Base-by-base conservation (phyloP, 768 basidiomycete species). In the Amanita thiersii region DNA sequence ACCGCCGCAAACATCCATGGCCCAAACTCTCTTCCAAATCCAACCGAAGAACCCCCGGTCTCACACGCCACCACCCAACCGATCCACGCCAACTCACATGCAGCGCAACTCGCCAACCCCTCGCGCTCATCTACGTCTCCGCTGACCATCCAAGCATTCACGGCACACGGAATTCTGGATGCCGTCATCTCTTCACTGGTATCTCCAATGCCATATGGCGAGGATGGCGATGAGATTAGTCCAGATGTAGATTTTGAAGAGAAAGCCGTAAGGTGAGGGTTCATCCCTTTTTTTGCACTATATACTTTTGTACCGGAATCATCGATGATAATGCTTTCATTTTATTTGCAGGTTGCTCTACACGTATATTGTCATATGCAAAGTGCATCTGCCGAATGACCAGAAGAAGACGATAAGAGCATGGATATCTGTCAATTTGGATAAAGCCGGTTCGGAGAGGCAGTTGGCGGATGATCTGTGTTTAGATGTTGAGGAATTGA, bases 51-150 rank as follows among this genome's bases (percentile, higher is more conserved):
- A 11, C 37, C 49, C 6, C 25, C 46, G 30, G 52, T 55, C 35
- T 39, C 42, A 38, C 36, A 33, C 5, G 47, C 31, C 20, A 46
- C 24, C 17, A 25, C 45, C 14, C 51, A 57, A 36, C 66, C 70
- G 0, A 66, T 85, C n/a, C 75, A 84, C 55, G 65, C 76, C 19
- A 86, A 86, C 59, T 86, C 83, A 5, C 86, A 86, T 53, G 75
- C 81, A 0, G 70, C 76, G 12, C 69, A 81, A 58, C 62, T 79
- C 1, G 58, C 68, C 3, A 63, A 81, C 51, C 80, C 83, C 0
- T 58, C 65, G 1, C 70, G 72, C 2, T 64, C 66, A 21, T 57
- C 64, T 3, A 88, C 86, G 0, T 74, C 73, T 0, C 44, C 55
- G 3, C 52, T 62, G 10, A 64, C 79, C 1, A 55, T 76, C 12